These are phyloP conservation scores for Phylloboletellus chloephorus DNA, from an alignment of 1,284 basidiomycete genomes.

Conservation along the genomic window DNA sequence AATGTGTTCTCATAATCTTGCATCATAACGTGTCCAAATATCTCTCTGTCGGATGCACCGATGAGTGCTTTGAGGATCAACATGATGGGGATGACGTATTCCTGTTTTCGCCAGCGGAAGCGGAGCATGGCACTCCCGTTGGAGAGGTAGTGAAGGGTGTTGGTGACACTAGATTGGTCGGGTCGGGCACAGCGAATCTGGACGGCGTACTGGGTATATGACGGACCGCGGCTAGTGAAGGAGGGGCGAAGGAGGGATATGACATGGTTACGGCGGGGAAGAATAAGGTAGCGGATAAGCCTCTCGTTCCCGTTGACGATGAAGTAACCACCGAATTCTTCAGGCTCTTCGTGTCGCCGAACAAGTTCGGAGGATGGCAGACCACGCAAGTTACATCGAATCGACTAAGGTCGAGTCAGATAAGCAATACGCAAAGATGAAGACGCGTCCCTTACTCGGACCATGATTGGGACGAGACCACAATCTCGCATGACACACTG, in stretches of 20 bases:
- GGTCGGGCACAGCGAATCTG: constrained; percentile 92
- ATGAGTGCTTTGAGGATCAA: constrained; percentile 94
- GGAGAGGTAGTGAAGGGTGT: constrained; percentile 94
- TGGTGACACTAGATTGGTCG: constrained; percentile 90
- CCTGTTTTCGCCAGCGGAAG: constrained; percentile 97
- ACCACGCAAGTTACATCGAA: constrained; percentile 84
- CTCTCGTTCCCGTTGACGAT: constrained; percentile 99
- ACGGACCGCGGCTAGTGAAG: constrained; percentile 89
- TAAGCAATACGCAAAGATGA: constrained; percentile 1
- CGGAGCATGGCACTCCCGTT: constrained; percentile 95
- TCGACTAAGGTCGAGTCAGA: constrained; percentile 56
- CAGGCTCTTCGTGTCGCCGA: constrained; percentile 88
- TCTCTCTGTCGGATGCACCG: constrained; percentile 94
- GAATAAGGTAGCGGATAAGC: constrained; percentile 94
- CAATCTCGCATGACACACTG: constrained; percentile 82
- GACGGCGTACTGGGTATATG: constrained; percentile 91
- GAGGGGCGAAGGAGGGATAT: constrained; percentile 82
- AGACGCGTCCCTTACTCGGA: constrained; percentile 61
- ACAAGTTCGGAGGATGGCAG: constrained; percentile 88
- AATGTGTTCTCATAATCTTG: constrained; percentile 97
- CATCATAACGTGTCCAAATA: constrained; percentile 97
- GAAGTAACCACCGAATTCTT: constrained; percentile 99
- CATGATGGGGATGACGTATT: constrained; percentile 98
- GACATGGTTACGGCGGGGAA: constrained; percentile 86
- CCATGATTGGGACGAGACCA: constrained; percentile 94